phyloP scores from a whole-genome alignment of 1,139 yeast genomes.

The Meyerozyma carpophila region DNA sequence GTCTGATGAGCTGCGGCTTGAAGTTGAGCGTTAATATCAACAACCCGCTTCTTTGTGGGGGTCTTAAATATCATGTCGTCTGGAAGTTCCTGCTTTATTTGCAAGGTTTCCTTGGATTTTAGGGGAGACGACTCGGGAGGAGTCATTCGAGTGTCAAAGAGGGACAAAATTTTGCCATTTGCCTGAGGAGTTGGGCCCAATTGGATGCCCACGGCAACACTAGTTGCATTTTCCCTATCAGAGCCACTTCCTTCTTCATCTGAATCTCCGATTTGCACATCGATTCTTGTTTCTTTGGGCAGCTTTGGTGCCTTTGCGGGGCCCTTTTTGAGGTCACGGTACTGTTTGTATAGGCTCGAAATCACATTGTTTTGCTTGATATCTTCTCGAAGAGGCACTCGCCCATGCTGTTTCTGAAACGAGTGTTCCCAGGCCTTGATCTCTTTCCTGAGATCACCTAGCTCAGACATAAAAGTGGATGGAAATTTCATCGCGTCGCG shows the following conservation, averaged over 20 bases:
- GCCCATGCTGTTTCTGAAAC: slow-evolving; percentile 36
- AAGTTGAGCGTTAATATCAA: slow-evolving; percentile 7
- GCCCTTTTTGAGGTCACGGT: slow-evolving; percentile 24
- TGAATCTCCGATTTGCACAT: slow-evolving; percentile 3
- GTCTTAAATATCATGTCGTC: slow-evolving; percentile 22
- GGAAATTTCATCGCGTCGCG: slow-evolving; percentile 2
- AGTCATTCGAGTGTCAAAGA: slow-evolving; percentile 50
- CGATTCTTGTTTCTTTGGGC: slow-evolving; percentile 2
- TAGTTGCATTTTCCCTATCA: background rate
- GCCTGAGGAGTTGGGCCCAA: slow-evolving; percentile 78
- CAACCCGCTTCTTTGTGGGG: slow-evolving; percentile 23
- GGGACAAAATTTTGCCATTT: slow-evolving; percentile 61
- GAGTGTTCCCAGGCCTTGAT: slow-evolving; percentile 62
- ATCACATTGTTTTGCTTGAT: slow-evolving; percentile 44
- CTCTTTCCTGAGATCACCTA: slow-evolving; percentile 27
- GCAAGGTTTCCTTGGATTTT: slow-evolving; percentile 7
- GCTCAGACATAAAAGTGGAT: slow-evolving; percentile 2
- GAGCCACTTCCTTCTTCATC: slow-evolving; percentile 3
- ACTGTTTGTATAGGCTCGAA: slow-evolving; percentile 38
- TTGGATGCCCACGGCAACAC: slow-evolving; percentile 21
- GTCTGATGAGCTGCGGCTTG: slow-evolving; percentile 8
- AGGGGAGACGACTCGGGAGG: slow-evolving; percentile 46
- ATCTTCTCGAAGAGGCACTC: slow-evolving; percentile 51
- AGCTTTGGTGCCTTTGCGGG: background rate
- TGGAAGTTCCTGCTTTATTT: background rate